These are phyloP conservation scores for Aspergillus kassunensis DNA, from an alignment of 495 filamentous ascomycete species.

Conservation along the genomic window DNA sequence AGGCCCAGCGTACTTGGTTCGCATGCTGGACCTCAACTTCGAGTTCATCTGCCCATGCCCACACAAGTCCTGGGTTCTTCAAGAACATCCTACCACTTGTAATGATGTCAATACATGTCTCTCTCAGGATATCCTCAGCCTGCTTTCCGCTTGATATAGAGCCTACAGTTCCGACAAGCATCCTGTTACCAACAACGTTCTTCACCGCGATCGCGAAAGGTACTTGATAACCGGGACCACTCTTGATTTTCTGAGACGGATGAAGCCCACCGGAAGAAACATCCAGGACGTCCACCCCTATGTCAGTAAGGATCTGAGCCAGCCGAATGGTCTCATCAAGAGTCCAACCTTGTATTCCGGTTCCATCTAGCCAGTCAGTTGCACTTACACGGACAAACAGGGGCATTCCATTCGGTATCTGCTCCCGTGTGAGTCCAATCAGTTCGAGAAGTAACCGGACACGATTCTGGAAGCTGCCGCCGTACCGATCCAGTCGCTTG, in stretches of 20 bases:
- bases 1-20: constrained; percentile 58
- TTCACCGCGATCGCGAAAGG: constrained; percentile 58
- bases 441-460: constrained; percentile 49
- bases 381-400: constrained; percentile 53
- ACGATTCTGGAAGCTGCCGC: constrained; percentile 52
- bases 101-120: constrained; percentile 54
- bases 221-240: constrained; percentile 59
- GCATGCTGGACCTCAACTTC: constrained; percentile 53
- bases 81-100: constrained; percentile 59
- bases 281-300: constrained; percentile 64
- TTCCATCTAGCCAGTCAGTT: constrained; percentile 52
- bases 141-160: constrained; percentile 53
- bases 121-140: constrained; percentile 53
- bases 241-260: constrained; percentile 51
- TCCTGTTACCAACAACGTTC: constrained; percentile 55
- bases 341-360: no score
- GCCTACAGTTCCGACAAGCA: constrained; percentile 58
- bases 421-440: constrained; percentile 38
- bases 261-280: constrained; percentile 62
- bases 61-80: constrained; percentile 61
- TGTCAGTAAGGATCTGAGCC: constrained; percentile 44
- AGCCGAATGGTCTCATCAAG: no score
- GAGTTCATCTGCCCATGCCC: constrained; percentile 60
- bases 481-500: constrained; percentile 51
- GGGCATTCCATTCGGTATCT: constrained; percentile 55